Evolutionary conservation across 805 yeast genomes (phyloP).

Genomic region (Candida silvatica): DNA sequence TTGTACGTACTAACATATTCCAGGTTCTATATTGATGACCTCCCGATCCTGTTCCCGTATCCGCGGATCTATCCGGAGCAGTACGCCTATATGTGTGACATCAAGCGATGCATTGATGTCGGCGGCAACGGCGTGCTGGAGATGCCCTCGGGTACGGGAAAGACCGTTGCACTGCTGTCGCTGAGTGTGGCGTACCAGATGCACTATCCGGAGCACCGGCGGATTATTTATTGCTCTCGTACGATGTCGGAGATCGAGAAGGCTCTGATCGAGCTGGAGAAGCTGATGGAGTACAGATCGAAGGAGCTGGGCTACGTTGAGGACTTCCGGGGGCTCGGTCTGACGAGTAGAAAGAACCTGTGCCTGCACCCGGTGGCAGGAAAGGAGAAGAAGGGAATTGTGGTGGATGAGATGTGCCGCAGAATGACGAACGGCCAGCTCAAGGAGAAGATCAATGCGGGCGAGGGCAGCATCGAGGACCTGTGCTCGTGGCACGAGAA

Average conservation of each 20-base stretch:
- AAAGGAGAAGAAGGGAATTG: conserved; percentile 80
- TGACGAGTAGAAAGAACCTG: conserved; percentile 88
- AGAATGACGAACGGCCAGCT: conserved; percentile 89
- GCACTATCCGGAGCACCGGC: conserved; percentile 87
- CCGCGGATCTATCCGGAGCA: conserved; percentile 98
- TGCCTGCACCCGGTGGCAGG: conserved; percentile 86
- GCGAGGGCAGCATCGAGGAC: conserved; percentile 45
- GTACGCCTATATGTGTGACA: conserved; percentile 95
- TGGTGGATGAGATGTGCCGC: conserved; percentile 95
- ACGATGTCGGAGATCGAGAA: conserved; percentile 99
- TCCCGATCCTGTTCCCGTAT: conserved; percentile 93
- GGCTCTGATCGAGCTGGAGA: conserved; percentile 84
- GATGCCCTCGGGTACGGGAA: conserved; percentile 99
- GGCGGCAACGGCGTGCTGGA: conserved; percentile 96
- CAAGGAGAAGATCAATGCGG: conserved; percentile 53
- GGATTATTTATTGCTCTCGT: conserved; percentile 96
- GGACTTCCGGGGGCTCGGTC: conserved; percentile 89
- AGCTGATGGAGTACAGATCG: conserved; percentile 79
- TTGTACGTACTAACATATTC: background rate
- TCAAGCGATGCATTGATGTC: conserved; percentile 86
- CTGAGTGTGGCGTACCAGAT: conserved; percentile 92
- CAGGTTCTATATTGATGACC: conserved; percentile 88
- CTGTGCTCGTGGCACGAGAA: conserved; percentile 91
- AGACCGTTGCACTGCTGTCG: conserved; percentile 86
- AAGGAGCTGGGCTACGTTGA: conserved; percentile 79